These are phyloP conservation scores for Wallacemonas sp. DNA, from an alignment of 208 protist species.

Conservation along the genomic window DNA sequence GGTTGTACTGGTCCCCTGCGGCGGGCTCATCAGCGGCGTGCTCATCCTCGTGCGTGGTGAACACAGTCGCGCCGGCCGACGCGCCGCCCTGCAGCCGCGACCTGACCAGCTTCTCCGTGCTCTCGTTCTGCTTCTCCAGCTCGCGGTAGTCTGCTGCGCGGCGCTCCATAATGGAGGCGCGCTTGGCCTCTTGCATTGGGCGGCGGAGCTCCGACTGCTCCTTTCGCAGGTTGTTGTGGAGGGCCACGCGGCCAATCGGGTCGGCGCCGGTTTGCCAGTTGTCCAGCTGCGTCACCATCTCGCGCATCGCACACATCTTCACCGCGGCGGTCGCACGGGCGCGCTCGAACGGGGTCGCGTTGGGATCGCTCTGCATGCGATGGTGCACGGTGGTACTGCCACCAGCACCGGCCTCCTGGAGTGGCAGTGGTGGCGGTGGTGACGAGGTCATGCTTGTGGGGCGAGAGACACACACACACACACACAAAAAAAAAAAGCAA, in stretches of 20 bases:
- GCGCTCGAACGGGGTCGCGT: conserved; percentile 4
- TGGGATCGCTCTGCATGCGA: conserved; percentile 3
- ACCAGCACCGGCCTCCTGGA: conserved; percentile 30
- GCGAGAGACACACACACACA: too few species aligned
- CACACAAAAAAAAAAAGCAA: too few species aligned
- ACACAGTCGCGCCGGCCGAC: conserved; percentile 11
- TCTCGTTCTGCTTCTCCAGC: conserved; percentile 33
- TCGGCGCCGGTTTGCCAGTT: conserved; percentile 12
- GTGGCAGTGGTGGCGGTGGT: conserved; percentile 34
- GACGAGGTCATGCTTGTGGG: too few species aligned
- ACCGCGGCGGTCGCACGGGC: conserved; percentile 14
- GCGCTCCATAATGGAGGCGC: conserved; percentile 35
- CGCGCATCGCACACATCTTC: conserved; percentile 44
- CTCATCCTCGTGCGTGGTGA: conserved; percentile 21
- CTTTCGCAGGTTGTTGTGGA: conserved; percentile 39
- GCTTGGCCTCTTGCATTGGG: conserved; percentile 40
- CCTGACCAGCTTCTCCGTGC: conserved; percentile 42
- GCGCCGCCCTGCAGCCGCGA: conserved; percentile 26
- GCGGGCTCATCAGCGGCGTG: conserved; percentile 15
- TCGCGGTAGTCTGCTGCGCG: conserved; percentile 31
- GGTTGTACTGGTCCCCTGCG: conserved; percentile 28
- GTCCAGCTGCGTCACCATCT: conserved; percentile 48
- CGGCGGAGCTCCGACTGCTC: conserved; percentile 29
- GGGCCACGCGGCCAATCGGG: conserved; percentile 27
- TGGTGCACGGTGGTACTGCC: conserved; percentile 25